Base-by-base conservation (phyloP, 176 grass and related monocot genomes). In the Elaeis guineensis region DNA sequence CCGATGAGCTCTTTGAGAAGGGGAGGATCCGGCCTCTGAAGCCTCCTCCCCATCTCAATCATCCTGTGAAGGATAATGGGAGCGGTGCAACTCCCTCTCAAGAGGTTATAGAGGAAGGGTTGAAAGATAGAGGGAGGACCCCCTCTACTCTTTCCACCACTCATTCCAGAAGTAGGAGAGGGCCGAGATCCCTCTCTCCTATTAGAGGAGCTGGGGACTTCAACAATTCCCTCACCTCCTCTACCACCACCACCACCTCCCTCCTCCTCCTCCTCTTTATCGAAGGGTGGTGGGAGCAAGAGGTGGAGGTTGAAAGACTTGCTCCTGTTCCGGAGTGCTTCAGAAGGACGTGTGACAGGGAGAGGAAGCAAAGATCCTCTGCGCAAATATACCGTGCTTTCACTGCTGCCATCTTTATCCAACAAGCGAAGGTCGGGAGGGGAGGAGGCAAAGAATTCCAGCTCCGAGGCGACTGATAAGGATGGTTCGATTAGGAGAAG, bases 1-100 rank as follows among this genome's bases (percentile, higher is more conserved):
- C 94, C 28, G 94, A 99, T 51, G 88, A 99, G 82, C 94, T 99
- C 54, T 99, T 99, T 79, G 94, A 99, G 80, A 82, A 89, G 48
- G 94, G 94, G 5, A 89, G 75, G 73, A 83, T 99, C 69, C 85
- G 89, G 11, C 88, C 94, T 21, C 52, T 89, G 21, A 89, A 78
- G 53, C 61, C 32, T 50, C 65, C 79, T 49, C 75, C 57, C 76
- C 58, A 53, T 9, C n/a, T 1, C 44, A 63, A 28, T 60, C 63
- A 17, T 2, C 66, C 30, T 76, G 61, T 0, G 14, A 3, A 44
- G 35, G 35, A 44, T 14, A 2, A 44, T 44, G 11, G 7, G 9
- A 44, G 11, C 35, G 3, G 35, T 14, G 9, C 30, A 76, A 74
- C 0, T 67, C 5, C 28, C 28, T 6, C 28, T 12, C 8, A 2